Conservation (phyloP, 1,284 basidiomycete genomes). For the Phenoliferia sp. region DNA sequence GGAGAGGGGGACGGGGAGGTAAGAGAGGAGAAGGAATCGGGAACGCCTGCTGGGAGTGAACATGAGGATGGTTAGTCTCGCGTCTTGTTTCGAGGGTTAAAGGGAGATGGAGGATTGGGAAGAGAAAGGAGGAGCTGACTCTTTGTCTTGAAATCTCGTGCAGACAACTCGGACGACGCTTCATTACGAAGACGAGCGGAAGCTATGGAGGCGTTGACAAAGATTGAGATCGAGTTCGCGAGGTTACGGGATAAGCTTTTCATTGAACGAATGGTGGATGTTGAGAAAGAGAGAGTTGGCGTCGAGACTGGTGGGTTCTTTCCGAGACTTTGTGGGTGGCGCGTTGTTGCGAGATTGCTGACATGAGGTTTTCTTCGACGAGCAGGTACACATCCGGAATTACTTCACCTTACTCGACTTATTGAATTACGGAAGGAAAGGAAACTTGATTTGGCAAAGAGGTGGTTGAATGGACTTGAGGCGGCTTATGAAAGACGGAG, state of each 20-base stretch:
- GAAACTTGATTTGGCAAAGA: constrained; percentile 41
- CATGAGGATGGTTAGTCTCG: constrained; percentile 25
- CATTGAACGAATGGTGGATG: constrained; percentile 53
- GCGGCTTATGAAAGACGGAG: constrained; percentile 66
- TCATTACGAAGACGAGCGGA: constrained; percentile 38
- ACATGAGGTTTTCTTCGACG: too few relatives aligned
- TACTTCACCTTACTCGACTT: constrained; percentile 61
- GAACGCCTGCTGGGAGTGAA: constrained; percentile 7
- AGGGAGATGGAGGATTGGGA: constrained; percentile 4
- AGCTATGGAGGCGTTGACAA: constrained; percentile 50
- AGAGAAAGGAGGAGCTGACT: background rate
- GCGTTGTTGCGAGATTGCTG: background rate
- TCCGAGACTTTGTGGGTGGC: background rate
- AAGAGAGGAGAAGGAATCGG: constrained; percentile 2
- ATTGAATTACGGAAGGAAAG: constrained; percentile 42
- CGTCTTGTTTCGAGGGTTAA: background rate
- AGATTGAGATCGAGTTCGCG: constrained; percentile 54
- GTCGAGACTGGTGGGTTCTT: constrained; percentile 47
- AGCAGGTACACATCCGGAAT: constrained; percentile 76
- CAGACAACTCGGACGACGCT: constrained; percentile 18
- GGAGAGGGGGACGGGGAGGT: constrained; percentile 13
- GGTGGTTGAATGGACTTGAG: constrained; percentile 55
- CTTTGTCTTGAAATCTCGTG: background rate
- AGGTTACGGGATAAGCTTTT: constrained; percentile 52
- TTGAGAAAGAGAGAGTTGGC: constrained; percentile 52